Percentiles rank a stretch among this genome's conserved stretches.
Conservation (phyloP, 768 basidiomycete species). For the Boletellus sp. region DNA sequence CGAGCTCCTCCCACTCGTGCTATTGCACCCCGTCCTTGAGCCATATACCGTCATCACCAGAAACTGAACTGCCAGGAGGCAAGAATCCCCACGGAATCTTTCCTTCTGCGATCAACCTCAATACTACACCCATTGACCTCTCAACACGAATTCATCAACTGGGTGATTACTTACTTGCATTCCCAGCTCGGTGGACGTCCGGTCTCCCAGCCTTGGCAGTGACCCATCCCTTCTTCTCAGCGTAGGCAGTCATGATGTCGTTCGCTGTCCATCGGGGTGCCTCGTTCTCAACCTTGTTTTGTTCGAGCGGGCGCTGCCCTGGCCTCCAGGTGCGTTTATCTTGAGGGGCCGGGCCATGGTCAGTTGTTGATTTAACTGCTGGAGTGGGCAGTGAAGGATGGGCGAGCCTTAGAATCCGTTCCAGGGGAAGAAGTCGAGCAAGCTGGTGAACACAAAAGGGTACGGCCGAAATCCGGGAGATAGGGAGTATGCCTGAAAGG, state of each 20-base stretch:
- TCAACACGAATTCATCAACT: background rate
- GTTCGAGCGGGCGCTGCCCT: conserved; percentile 31
- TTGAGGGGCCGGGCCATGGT: background rate
- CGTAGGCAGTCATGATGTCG: conserved; percentile 78
- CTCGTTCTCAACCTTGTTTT: conserved; percentile 9
- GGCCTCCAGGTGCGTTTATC: conserved; percentile 82
- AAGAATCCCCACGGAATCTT: conserved; percentile 81
- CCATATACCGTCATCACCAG: conserved; percentile 53
- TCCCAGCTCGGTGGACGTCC: conserved; percentile 86
- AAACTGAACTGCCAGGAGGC: conserved; percentile 50
- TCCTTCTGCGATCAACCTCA: conserved; percentile 81
- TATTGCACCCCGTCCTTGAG: conserved; percentile 34
- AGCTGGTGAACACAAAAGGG: conserved; percentile 78
- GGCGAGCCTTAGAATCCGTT: conserved; percentile 57
- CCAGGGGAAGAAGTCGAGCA: conserved; percentile 69
- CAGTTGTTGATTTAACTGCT: background rate
- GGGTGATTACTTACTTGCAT: conserved; percentile 62
- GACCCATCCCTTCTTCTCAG: conserved; percentile 73
- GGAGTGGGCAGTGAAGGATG: conserved; percentile 40
- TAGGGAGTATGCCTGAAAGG: conserved; percentile 68
- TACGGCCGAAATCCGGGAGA: conserved; percentile 79
- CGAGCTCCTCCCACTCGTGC: conserved; percentile 22
- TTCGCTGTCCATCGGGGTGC: conserved; percentile 71
- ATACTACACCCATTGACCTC: conserved; percentile 43
- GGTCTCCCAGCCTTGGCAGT: conserved; percentile 91